Conservation (phyloP, 1,284 basidiomycete species). For the Pyrrhoderma lamaoense region DNA sequence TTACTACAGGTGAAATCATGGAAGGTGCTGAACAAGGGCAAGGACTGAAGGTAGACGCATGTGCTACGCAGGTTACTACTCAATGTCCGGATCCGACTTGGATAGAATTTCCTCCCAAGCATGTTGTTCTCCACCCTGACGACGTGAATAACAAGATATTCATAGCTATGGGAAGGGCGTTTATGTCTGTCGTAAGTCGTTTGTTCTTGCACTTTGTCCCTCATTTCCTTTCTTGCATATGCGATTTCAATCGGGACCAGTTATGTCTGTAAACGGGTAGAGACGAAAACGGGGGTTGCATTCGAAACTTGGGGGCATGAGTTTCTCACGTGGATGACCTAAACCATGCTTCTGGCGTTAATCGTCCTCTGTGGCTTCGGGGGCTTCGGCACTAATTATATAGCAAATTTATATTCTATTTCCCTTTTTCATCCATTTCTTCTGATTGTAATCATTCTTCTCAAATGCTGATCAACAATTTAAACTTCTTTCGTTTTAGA, state of each 20-base stretch:
- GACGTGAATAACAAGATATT: slow-evolving; percentile 65
- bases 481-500: slow-evolving; percentile 31
- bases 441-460: slow-evolving; percentile 10
- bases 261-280: neutral
- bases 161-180: slow-evolving; percentile 59
- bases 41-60: slow-evolving; percentile 7
- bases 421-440: slow-evolving; percentile 12
- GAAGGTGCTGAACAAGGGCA: neutral
- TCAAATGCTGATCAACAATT: slow-evolving; percentile 8
- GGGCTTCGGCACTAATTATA: too few relatives aligned
- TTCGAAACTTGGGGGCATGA: neutral
- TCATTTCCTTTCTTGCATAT: slow-evolving; percentile 4
- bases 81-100: slow-evolving; percentile 11
- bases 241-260: neutral
- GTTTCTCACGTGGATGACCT: slow-evolving; percentile 13
- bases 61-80: slow-evolving; percentile 4
- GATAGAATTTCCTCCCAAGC: slow-evolving; percentile 48
- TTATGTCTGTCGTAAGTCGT: slow-evolving; percentile 59
- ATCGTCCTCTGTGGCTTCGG: too few relatives aligned
- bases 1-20: neutral
- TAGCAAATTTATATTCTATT: neutral
- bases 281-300: neutral
- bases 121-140: slow-evolving; percentile 62
- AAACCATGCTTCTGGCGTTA: neutral
- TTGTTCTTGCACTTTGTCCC: neutral